Evolutionary conservation across 176 grass and related monocot species (phyloP), one percentile per base, ranked within the genome.

Genomic region (Guadua angustifolia): DNA sequence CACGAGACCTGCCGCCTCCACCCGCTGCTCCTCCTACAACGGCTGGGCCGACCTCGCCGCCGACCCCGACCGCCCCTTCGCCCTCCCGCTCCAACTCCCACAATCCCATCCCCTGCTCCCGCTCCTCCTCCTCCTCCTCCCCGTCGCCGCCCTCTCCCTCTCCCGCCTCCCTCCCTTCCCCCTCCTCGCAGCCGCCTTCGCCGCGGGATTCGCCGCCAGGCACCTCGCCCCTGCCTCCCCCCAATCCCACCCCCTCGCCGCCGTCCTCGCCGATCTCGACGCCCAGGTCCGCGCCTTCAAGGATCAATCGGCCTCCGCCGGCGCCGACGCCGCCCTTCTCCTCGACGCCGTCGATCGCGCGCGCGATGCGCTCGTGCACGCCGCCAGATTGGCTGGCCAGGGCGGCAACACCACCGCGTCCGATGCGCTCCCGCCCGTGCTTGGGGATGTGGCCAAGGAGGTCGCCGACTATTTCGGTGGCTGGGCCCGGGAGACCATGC

Each of bases 31-130:
- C 19, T 73, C 73, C 3, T 98, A 86, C 74, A 86, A 90, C 60
- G 95, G 95, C 2, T 98, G 95, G 95, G 87, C 82, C 55, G 95
- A 98, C 26, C 84, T 94, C 73, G 83, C 89, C 42, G 73, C 79
- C 73, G 80, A 45, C 18, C 84, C 35, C 35, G 35, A 36, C 35
- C 35, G 2, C 35, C 35, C 47, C 86, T 19, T 36, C 13, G 55
- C 47, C 66, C 49, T 63, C 57, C 67, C 80, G 5, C 36, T 70
- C 40, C 69, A 10, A 21, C 26, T 74, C 36, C 63, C 15, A 11
- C 21, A 12, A 1, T 39, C 44, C 35, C 69, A 72, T 51, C 45
- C 16, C 77, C 70, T 69, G 4, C 44, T 73, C 29, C 83, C 55
- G 19, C 43, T 84, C 73, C 66, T 92, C 43, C 74, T 94, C 86